Evolutionary conservation across 495 filamentous ascomycete species (phyloP).

Genomic region (Aspergillus saccharolyticus): DNA sequence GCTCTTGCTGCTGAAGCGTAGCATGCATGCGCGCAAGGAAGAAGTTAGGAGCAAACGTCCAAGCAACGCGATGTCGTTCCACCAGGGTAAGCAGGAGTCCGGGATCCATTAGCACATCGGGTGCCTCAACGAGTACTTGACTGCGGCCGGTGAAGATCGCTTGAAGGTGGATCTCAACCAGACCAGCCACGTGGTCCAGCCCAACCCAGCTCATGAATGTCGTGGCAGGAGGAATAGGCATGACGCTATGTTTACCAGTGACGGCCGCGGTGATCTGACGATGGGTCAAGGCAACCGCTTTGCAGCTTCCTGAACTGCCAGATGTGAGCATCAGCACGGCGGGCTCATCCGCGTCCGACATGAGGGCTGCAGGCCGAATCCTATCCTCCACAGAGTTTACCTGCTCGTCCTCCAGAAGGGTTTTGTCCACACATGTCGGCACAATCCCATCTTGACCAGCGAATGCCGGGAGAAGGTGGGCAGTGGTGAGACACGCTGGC

Average conservation of each 20-base stretch:
- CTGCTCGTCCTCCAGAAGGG: not conserved
- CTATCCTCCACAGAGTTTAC: not conserved
- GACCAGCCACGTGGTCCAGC: constrained; percentile 51
- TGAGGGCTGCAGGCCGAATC: not conserved
- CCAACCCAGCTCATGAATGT: constrained; percentile 49
- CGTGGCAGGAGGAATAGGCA: constrained; percentile 2
- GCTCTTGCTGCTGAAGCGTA: not conserved
- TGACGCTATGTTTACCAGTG: constrained; percentile 29
- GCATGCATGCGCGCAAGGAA: constrained; percentile 30
- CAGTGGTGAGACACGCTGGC: not conserved
- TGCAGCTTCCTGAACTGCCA: constrained; percentile 50
- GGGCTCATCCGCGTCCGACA: not conserved
- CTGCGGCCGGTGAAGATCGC: constrained; percentile 33
- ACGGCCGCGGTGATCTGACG: constrained; percentile 44
- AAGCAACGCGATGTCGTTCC: constrained; percentile 35
- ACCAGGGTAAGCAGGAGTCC: constrained; percentile 37
- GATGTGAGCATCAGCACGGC: constrained; percentile 53
- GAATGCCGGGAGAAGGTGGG: not conserved
- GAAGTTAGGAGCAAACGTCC: constrained; percentile 54
- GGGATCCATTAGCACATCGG: constrained; percentile 40
- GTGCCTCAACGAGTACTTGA: constrained; percentile 44
- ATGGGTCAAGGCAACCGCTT: constrained; percentile 47
- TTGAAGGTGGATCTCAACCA: constrained; percentile 47
- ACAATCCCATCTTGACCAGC: not conserved
- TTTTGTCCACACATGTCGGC: not conserved